Evolutionary conservation across 2,329 filamentous ascomycete species (phyloP), one percentile per base, ranked within the genome.

Genomic region (Periconia digitata): DNA sequence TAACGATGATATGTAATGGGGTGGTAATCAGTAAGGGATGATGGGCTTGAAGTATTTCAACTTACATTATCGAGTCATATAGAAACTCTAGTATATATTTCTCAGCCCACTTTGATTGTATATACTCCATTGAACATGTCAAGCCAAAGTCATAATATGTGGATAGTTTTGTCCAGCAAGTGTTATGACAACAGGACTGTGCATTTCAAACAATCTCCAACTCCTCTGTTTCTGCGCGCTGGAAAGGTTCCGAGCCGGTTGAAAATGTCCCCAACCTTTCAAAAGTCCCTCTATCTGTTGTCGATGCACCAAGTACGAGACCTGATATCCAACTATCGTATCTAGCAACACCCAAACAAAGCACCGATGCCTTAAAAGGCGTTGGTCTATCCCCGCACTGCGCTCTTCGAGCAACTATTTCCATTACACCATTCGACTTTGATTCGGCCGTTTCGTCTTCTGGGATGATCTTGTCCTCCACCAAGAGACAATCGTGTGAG

Each of bases 11-110:
- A 24, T 58, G 27, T 58, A 37, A 42, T 27, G 6, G 7, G 24
- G 24, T 27, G 13, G 24, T 27, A 13, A 27, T 13, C 24, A 27
- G 81, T 81, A 85, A 13, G 79, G 78, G 23, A 85, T 72, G 2
- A 85, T 71, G 2, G 82, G 81, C 40, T 75, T 78, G 40, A 66
- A 70, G 38, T 67, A 63, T 53, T 81, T 78, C 40, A 85, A 81
- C 13, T 27, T 13, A 13, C 13, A 27, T 13, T 13, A n/a, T 27
- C 13, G 24, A 6, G 24, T 27, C 24, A 27, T 27, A 27, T 27
- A 27, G 13, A 27, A 13, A 13, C 7, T 27, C 24, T 27, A 12
- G 24, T 7, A 27, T 27, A 12, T 12, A 6, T 27, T 27, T 27
- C 24, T 27, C 24, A 12, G 24, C 24, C 6, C 7, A 6, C 7